These are phyloP conservation scores for Verticillium klebahnii DNA, from an alignment of 2,329 filamentous ascomycete genomes.

Conservation along the genomic window DNA sequence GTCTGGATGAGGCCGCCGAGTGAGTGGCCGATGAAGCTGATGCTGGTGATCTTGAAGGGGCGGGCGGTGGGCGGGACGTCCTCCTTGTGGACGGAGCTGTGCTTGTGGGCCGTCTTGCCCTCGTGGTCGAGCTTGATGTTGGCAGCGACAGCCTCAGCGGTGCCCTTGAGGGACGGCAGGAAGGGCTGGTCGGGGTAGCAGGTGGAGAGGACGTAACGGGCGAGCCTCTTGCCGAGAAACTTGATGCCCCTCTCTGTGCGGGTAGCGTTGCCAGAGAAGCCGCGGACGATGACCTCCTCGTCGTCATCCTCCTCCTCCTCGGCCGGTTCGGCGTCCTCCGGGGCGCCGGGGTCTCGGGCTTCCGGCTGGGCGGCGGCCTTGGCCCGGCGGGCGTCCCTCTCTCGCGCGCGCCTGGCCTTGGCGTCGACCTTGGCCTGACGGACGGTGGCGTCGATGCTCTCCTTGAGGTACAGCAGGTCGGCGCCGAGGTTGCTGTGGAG, in stretches of 20 bases:
- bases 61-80: constrained; percentile 36
- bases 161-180: constrained; percentile 57
- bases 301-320: constrained; percentile 37
- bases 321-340: constrained; percentile 10
- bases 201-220: constrained; percentile 82
- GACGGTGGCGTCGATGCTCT: constrained; percentile 86
- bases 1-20: constrained; percentile 87
- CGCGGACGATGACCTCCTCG: constrained; percentile 82
- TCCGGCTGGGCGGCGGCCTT: constrained; percentile 6
- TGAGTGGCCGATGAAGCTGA: constrained; percentile 91
- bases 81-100: constrained; percentile 53
- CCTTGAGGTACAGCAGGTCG: constrained; percentile 96
- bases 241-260: constrained; percentile 94
- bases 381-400: constrained; percentile 30
- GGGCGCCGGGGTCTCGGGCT: constrained; percentile 8
- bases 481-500: constrained; percentile 92
- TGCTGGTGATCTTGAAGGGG: constrained; percentile 83
- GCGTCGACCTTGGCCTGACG: constrained; percentile 69
- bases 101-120: constrained; percentile 42
- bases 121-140: constrained; percentile 30
- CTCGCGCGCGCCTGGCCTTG: constrained; percentile 52
- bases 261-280: constrained; percentile 84
- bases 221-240: constrained; percentile 90
- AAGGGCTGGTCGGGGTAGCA: constrained; percentile 94
- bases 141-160: constrained; percentile 30